These are phyloP conservation scores for Acephala macrosclerotiorum DNA, from an alignment of 2,329 filamentous ascomycete species.

Conservation along the genomic window DNA sequence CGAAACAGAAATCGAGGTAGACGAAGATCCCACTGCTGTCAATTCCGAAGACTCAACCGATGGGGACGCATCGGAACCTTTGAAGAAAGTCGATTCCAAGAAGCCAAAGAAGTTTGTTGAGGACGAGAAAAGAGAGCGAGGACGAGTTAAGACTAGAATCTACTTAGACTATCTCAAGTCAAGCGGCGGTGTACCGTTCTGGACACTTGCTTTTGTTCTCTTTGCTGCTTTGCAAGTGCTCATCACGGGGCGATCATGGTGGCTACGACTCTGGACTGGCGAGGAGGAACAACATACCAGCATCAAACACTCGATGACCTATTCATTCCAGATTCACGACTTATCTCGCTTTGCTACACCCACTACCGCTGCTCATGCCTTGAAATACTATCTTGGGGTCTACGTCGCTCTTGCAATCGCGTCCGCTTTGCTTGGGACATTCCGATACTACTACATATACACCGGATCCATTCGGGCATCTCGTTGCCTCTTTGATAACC, in stretches of 20 bases:
- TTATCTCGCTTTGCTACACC: conserved; percentile 31
- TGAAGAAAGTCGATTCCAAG: conserved; percentile 60
- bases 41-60: conserved; percentile 61
- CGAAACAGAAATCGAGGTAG: conserved; percentile 53
- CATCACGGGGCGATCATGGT: conserved; percentile 67
- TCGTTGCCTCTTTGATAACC: conserved; percentile 69
- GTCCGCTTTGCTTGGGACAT: conserved; percentile 64
- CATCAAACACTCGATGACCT: conserved; percentile 42
- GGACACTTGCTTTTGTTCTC: conserved; percentile 59
- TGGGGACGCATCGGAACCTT: conserved; percentile 49
- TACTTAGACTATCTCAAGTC: conserved; percentile 72
- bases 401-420: conserved; percentile 68
- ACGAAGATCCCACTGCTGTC: conserved; percentile 59
- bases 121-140: conserved; percentile 76
- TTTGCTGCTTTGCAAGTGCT: conserved; percentile 64
- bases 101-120: conserved; percentile 75
- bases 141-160: conserved; percentile 71
- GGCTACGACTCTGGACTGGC: conserved; percentile 69
- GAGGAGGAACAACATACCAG: conserved; percentile 45
- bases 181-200: conserved; percentile 69
- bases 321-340: conserved; percentile 56
- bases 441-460: conserved; percentile 70
- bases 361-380: conserved; percentile 11
- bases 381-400: conserved; percentile 70
- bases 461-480: conserved; percentile 73